Evolutionary conservation across 495 filamentous ascomycete genomes (phyloP).

Genomic region (Neurospora sp.): DNA sequence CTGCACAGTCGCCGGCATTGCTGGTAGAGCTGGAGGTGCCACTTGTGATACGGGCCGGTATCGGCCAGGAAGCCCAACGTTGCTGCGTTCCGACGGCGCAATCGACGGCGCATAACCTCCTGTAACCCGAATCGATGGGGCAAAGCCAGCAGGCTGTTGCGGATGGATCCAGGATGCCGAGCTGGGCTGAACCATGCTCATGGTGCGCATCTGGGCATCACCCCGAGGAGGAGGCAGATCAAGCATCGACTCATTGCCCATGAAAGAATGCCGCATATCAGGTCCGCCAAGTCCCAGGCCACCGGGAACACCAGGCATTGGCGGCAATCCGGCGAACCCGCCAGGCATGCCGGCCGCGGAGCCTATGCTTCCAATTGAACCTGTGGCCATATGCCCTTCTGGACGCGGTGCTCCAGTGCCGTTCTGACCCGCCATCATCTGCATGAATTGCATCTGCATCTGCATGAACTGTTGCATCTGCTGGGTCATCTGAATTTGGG

Average conservation of each 20-base stretch:
- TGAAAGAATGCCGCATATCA: slow-evolving; percentile 35
- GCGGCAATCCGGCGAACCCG: slow-evolving; percentile 10
- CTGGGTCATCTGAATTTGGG: slow-evolving; percentile 73
- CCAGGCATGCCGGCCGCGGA: slow-evolving; percentile 4
- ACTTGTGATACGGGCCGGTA: slow-evolving; percentile 79
- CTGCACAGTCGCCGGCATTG: not conserved
- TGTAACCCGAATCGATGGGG: slow-evolving; percentile 37
- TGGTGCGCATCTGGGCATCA: slow-evolving; percentile 44
- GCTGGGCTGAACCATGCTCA: slow-evolving; percentile 75
- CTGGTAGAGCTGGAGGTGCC: slow-evolving; percentile 22
- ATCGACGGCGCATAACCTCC: slow-evolving; percentile 54
- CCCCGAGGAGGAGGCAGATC: slow-evolving; percentile 26
- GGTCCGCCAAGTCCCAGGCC: slow-evolving; percentile 6
- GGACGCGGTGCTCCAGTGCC: slow-evolving; percentile 21
- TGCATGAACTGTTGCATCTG: slow-evolving; percentile 88
- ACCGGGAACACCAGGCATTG: slow-evolving; percentile 8
- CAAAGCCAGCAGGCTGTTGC: slow-evolving; percentile 25
- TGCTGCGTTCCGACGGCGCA: slow-evolving; percentile 90
- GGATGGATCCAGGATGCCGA: slow-evolving; percentile 41
- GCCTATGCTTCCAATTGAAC: slow-evolving; percentile 23
- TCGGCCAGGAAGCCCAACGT: slow-evolving; percentile 78
- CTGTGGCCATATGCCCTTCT: slow-evolving; percentile 25
- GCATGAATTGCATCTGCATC: slow-evolving; percentile 91
- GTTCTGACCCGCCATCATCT: slow-evolving; percentile 52
- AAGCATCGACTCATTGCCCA: slow-evolving; percentile 29